Percentiles rank a stretch among this genome's conserved stretches.
These are phyloP conservation scores for Nicotiana rustica DNA, from an alignment of 305 asterid species.

Conservation along the genomic window DNA sequence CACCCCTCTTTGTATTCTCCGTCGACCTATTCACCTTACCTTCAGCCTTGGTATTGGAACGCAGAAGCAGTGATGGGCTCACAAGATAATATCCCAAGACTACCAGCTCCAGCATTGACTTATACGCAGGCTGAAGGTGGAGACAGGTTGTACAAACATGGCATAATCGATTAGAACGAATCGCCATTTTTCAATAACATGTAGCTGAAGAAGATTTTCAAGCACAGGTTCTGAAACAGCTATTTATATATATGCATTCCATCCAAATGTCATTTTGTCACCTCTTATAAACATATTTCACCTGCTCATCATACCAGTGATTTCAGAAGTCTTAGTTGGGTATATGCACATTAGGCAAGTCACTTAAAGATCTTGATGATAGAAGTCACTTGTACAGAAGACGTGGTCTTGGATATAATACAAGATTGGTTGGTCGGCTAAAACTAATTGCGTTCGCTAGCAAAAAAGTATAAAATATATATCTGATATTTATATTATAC, in stretches of 20 bases:
- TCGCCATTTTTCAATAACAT: not conserved
- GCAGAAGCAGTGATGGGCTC: conserved; percentile 60
- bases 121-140: conserved; percentile 86
- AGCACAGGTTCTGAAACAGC: not conserved
- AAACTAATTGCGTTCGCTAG: no score
- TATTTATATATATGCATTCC: not conserved
- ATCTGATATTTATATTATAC: no score
- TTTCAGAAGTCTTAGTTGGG: not conserved
- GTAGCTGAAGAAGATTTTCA: not conserved
- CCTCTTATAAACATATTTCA: not conserved
- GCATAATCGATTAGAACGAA: conserved; percentile 40
- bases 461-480: no score
- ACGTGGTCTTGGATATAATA: not conserved
- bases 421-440: no score
- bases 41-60: conserved; percentile 88
- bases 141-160: conserved; percentile 67
- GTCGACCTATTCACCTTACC: conserved; percentile 50
- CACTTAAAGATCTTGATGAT: not conserved
- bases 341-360: not conserved
- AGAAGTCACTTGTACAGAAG: conserved; percentile 22
- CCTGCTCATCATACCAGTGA: not conserved
- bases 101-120: conserved; percentile 43
- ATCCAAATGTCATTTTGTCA: not conserved
- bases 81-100: conserved; percentile 49
- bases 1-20: conserved; percentile 59